Conservation (phyloP, 306 rosid genomes). For the Alnus glutinosa region DNA sequence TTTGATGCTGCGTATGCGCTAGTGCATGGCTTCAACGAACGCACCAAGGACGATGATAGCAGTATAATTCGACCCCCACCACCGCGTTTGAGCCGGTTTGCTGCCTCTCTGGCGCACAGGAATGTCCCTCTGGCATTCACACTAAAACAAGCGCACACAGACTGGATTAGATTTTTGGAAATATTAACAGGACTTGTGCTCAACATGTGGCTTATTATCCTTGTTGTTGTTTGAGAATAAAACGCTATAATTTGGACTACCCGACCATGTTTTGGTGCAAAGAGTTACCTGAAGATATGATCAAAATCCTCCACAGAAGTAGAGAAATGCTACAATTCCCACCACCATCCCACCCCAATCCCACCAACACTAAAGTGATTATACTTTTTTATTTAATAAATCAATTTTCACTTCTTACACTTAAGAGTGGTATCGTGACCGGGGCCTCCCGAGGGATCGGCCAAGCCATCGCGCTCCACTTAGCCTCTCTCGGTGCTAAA, state of each 20-base stretch:
- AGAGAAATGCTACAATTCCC: too few species aligned
- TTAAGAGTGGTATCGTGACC: too few species aligned
- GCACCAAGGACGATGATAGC: slow-evolving; percentile 45
- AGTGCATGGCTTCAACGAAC: slow-evolving; percentile 27
- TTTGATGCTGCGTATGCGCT: slow-evolving; percentile 51
- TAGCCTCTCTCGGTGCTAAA: slow-evolving; percentile 50
- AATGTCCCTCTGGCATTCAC: slow-evolving; percentile 55
- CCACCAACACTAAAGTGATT: too few species aligned
- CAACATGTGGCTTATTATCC: not conserved
- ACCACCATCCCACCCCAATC: too few species aligned
- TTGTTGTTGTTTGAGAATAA: not conserved
- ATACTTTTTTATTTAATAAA: too few species aligned
- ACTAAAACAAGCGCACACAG: not conserved
- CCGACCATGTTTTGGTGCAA: too few species aligned
- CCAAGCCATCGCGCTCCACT: slow-evolving; percentile 46
- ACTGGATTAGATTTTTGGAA: not conserved
- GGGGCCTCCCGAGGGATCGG: slow-evolving; percentile 68
- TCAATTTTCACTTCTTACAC: too few species aligned
- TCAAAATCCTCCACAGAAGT: slow-evolving; percentile 49
- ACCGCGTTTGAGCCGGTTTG: slow-evolving; percentile 50
- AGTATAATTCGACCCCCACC: slow-evolving; percentile 58
- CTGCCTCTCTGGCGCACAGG: slow-evolving; percentile 47
- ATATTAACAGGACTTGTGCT: not conserved
- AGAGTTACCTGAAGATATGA: slow-evolving; percentile 15
- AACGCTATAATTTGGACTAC: not conserved